Conservation (phyloP, 1,284 basidiomycete genomes). For the Cerioporus squamosus region DNA sequence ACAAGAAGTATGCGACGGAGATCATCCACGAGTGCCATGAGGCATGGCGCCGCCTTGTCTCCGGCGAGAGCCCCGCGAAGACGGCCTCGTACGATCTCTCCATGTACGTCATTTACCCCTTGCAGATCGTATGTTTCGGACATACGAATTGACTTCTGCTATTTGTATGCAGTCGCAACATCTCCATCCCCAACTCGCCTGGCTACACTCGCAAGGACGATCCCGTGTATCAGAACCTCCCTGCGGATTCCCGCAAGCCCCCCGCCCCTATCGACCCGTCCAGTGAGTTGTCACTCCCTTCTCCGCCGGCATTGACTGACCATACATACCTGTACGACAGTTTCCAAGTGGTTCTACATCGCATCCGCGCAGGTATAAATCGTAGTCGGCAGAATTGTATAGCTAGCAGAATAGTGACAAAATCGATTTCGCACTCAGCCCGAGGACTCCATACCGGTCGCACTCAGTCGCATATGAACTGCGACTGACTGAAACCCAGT, state of each 20-base stretch:
- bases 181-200: slow-evolving; percentile 77
- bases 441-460: slow-evolving; percentile 10
- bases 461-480: neutral
- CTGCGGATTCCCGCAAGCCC: slow-evolving; percentile 80
- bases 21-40: slow-evolving; percentile 99
- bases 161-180: slow-evolving; percentile 56
- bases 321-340: slow-evolving; percentile 42
- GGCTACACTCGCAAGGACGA: slow-evolving; percentile 72
- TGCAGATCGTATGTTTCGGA: neutral
- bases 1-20: slow-evolving; percentile 98
- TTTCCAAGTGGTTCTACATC: slow-evolving; percentile 92
- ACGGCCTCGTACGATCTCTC: slow-evolving; percentile 75
- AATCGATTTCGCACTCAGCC: slow-evolving; percentile 17
- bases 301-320: slow-evolving; percentile 6
- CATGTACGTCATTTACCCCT: slow-evolving; percentile 62
- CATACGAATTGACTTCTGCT: slow-evolving; percentile 34
- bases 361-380: slow-evolving; percentile 77
- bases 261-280: slow-evolving; percentile 89
- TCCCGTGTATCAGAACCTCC: slow-evolving; percentile 68
- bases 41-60: slow-evolving; percentile 95
- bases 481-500: neutral
- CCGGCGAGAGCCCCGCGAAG: slow-evolving; percentile 78
- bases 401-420: slow-evolving; percentile 24
- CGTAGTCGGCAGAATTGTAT: slow-evolving; percentile 24
- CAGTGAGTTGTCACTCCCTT: slow-evolving; percentile 53